Evolutionary conservation across 2,329 filamentous ascomycete species (phyloP), one percentile per base, ranked within the genome.

Genomic region (Fusarium chaquense): DNA sequence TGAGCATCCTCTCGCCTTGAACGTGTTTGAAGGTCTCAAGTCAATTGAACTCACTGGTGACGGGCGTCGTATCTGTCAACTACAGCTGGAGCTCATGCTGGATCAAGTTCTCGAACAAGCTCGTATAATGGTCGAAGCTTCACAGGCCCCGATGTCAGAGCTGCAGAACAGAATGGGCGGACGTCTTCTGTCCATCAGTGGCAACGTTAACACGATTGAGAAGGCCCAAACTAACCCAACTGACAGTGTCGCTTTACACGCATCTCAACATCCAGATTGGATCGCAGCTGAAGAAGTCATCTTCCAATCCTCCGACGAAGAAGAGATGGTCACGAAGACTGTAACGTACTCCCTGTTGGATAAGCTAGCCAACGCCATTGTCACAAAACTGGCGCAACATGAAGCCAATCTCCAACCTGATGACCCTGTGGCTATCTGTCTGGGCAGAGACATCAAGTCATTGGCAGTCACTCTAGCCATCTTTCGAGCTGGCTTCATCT

Each of bases 41-140:
- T 35, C 22, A 0, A 43, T 68, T 1, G 65, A 68, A 12, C 65
- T 69, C 9, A 68, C 65, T 6, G 65, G 65, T 8, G 65, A 68
- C 10, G 53, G 59, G 1, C 65, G 65, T 7, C 49, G 49, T 2
- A 68, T 68, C 1, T 69, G 53, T 6, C 65, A 68, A 10, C n/a
- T 7, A 5, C 59, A 60, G 35, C 30, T 68, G 1, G 32, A 65
- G 2, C 47, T 68, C 2, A 55, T 68, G 51, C 6, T 68, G 3
- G 18, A 40, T 1, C 65, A 69, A 7, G 43, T 69, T 12, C 40
- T 69, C 1, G 36, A 33, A 1, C 65, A 69, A 15, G 65, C 65
- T 2, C 44, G 12, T 1, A 6, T 11, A 2, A 68, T 68, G 65
- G 2, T 4, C 1, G 49, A 60, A 2, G 4, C 8, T 1, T 50